These are phyloP conservation scores for Berkeleyomyces basicola DNA, from an alignment of 2,329 filamentous ascomycete species.

Conservation along the genomic window DNA sequence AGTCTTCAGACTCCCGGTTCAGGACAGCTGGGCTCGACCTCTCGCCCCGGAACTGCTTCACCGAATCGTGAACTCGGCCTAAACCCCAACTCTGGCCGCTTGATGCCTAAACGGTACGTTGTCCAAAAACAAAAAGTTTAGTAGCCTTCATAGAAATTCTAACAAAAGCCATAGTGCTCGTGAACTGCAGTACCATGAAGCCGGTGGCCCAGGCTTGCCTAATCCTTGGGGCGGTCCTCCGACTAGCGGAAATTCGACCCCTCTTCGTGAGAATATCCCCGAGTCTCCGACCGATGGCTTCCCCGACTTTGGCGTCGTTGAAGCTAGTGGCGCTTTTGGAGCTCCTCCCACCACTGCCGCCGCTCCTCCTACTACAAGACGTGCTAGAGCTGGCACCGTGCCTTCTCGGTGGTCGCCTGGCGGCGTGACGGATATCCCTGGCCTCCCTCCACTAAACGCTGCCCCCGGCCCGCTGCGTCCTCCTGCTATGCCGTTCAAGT, in stretches of 20 bases:
- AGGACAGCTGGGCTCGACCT: conserved; percentile 40
- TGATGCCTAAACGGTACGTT: conserved; percentile 84
- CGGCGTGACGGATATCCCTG: conserved; percentile 40
- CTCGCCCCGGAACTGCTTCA: conserved; percentile 80
- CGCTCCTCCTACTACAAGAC: conserved; percentile 47
- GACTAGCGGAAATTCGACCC: conserved; percentile 90
- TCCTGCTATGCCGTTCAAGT: conserved; percentile 49
- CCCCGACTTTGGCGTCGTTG: conserved; percentile 55
- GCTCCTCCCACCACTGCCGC: conserved; percentile 21
- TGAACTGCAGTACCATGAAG: conserved; percentile 95
- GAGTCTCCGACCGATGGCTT: conserved; percentile 95
- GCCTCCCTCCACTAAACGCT: conserved; percentile 6
- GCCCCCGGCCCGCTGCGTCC: conserved; percentile 7
- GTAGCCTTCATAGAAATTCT: background rate
- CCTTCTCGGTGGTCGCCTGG: conserved; percentile 82
- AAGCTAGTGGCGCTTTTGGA: conserved; percentile 25
- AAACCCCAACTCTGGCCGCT: conserved; percentile 41
- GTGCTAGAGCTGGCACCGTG: conserved; percentile 86
- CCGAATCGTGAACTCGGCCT: conserved; percentile 68
- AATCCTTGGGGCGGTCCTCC: conserved; percentile 88
- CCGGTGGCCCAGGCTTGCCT: conserved; percentile 49
- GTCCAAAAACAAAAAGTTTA: background rate
- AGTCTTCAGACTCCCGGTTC: conserved; percentile 44
- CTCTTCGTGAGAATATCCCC: conserved; percentile 89
- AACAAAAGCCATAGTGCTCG: conserved; percentile 45